Evolutionary conservation across 108 stramenopile genomes (phyloP), one percentile per base, ranked within the genome.

Genomic region (Nitzschia sp.): DNA sequence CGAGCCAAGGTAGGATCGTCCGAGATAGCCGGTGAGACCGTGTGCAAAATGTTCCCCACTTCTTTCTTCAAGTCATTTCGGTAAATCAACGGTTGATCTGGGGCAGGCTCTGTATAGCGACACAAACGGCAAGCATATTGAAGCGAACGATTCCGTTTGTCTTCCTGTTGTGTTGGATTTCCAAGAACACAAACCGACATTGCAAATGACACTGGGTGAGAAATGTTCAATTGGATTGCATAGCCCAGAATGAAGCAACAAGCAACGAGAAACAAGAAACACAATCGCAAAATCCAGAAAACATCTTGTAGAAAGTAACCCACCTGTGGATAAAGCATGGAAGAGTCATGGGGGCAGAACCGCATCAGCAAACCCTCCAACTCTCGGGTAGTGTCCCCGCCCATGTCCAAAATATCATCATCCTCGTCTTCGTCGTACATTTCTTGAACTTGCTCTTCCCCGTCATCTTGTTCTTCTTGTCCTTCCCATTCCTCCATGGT

Each of bases 1-100:
- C 94, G 77, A 24, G 91, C 91, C 46, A 95, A 69, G n/a, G 94
- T 95, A 7, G 94, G 94, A 77, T 95, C 94, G 72, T 92, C 89
- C 37, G 73, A 78, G 10, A 95, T 85, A 0, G 90, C 83, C 39
- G 88, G 84, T 1, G 93, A 90, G 0, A 92, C 86, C 2, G 83
- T 90, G 75, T 86, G 83, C 39, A 94, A 66, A 19, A 90, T 83
- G 63, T 94, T 94, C 41, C 86, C 87, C 24, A 91, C 87, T 63
- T 94, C 93, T 63, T 90, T 90, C 66, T 92, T 92, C 17, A 87
- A 42, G 12, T 86, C 78, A 65, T 88, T 91, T 53, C 89, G 78
- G 72, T 90, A 94, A 65, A 94, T 88, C 29, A 91, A 69, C 12
- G 86, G 83, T 53, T 84, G 75, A 55, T 86, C 79, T 11, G 70